Base-by-base conservation (phyloP, 2,329 filamentous ascomycete genomes). In the Elsinoe australis region DNA sequence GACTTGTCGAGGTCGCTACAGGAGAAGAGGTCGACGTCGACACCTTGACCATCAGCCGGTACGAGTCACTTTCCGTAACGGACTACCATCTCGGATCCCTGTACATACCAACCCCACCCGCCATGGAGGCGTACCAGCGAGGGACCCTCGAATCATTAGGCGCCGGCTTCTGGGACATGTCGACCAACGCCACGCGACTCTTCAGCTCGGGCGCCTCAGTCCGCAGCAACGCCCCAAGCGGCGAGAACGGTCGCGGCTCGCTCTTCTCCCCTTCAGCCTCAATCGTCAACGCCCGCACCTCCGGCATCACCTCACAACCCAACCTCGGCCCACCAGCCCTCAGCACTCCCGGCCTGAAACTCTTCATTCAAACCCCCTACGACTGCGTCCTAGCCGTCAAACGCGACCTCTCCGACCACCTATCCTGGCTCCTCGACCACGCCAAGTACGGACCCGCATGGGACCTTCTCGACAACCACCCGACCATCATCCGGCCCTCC, bases 321-420 rank as follows among this genome's bases (percentile, higher is more conserved):
- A 52, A 56, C 7, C 61, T 63, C 29, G 60, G 64, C 10, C 71
- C 74, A 54, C 73, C 71, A 38, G 69, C 75, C 54, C 68, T 69
- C 14, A 65, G 69, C 4, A 72, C 74, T 7, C 70, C 74, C 29
- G 81, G 82, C 5, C 71, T 82, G 55, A 85, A 96, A 59, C 85
- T 98, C 12, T 95, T 95, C 62, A 87, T 98, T 32, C 88, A 95
- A 59, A 95, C 88, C 58, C 92, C 92, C 0, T 98, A 94, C 61
- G 92, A 98, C 65, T 96, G 89, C 58, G 83, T 96, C n/a, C 71
- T 95, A 48, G 87, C 87, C 0, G 87, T 92, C 2, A 89, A 89
- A 61, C 76, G 92, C 56, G 89, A 95, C 59, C 72, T 94, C 12
- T 72, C 80, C 3, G 92, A 98, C 65, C 88, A 94, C 59, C 70